These are phyloP conservation scores for Cardamine occulta DNA, from an alignment of 345 rosid genomes.

Conservation along the genomic window DNA sequence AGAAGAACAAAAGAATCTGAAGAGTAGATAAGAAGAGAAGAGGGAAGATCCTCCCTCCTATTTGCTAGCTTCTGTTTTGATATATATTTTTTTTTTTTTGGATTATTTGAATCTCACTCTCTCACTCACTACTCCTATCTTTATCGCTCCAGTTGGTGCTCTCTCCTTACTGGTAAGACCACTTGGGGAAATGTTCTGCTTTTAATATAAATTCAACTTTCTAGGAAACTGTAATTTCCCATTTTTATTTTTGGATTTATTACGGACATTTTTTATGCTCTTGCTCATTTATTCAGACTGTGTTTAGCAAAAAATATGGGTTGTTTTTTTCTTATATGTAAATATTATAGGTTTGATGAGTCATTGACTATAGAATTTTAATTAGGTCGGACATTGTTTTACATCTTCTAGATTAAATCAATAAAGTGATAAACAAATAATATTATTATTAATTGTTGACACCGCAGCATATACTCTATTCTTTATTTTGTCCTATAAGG, in stretches of 20 bases:
- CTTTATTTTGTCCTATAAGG: conserved; percentile 6
- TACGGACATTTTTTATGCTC: conserved; percentile 9
- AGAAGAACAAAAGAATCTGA: neutral
- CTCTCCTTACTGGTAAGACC: conserved; percentile 44
- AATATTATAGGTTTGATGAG: conserved; percentile 19
- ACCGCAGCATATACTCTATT: conserved; percentile 9
- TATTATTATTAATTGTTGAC: neutral
- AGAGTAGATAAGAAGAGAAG: conserved; percentile 34
- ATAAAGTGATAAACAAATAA: neutral
- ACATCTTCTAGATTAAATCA: neutral
- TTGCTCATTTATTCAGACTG: conserved; percentile 19
- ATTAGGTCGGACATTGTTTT: conserved; percentile 5
- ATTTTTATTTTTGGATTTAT: neutral
- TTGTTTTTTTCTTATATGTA: conserved; percentile 11
- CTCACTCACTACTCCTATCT: conserved; percentile 46
- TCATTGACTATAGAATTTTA: neutral
- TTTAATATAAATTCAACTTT: conserved; percentile 38
- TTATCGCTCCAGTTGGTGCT: conserved; percentile 46
- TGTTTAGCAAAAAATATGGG: conserved; percentile 11
- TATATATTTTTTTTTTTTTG: conserved; percentile 8
- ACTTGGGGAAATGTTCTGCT: conserved; percentile 44
- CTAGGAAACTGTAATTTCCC: conserved; percentile 37
- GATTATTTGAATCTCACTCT: conserved; percentile 30
- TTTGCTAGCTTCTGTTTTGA: conserved; percentile 33
- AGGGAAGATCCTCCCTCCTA: conserved; percentile 32